Percentiles rank a stretch among this genome's conserved stretches.
Evolutionary conservation across 805 yeast genomes (phyloP).

Genomic region (Wickerhamomyces alni): DNA sequence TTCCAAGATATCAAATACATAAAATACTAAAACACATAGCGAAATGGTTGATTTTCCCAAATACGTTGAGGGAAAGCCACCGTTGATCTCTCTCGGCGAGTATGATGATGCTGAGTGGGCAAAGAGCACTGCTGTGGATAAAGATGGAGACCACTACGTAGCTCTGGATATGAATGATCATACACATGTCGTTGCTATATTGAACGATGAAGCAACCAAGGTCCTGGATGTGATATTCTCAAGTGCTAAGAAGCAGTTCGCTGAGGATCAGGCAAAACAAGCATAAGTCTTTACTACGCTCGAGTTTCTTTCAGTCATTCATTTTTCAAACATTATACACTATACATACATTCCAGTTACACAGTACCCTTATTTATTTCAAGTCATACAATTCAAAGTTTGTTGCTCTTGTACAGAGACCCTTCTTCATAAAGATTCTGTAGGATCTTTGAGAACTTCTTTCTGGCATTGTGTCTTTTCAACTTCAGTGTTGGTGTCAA

Average conservation of each 20-base stretch:
- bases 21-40: too few relatives aligned
- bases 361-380: not conserved
- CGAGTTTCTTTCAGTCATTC: too few relatives aligned
- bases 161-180: constrained; percentile 42
- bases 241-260: constrained; percentile 35
- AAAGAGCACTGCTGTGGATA: constrained; percentile 42
- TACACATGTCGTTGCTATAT: constrained; percentile 35
- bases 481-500: constrained; percentile 64
- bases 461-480: constrained; percentile 44
- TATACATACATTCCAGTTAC: too few relatives aligned
- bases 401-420: constrained; percentile 24
- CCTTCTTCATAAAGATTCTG: constrained; percentile 47
- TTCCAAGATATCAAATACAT: not conserved
- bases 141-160: constrained; percentile 26
- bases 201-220: constrained; percentile 32
- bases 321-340: too few relatives aligned
- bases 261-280: constrained; percentile 8
- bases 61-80: constrained; percentile 40
- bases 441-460: constrained; percentile 35
- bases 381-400: constrained; percentile 8
- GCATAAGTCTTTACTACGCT: too few relatives aligned
- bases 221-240: constrained; percentile 38
- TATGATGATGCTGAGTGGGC: constrained; percentile 53
- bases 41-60: constrained; percentile 30
- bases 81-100: constrained; percentile 36